Percentiles rank a stretch among this genome's conserved stretches.
Evolutionary conservation across 2,329 filamentous ascomycete genomes (phyloP).

Genomic region (Incumbomyces delicatus): DNA sequence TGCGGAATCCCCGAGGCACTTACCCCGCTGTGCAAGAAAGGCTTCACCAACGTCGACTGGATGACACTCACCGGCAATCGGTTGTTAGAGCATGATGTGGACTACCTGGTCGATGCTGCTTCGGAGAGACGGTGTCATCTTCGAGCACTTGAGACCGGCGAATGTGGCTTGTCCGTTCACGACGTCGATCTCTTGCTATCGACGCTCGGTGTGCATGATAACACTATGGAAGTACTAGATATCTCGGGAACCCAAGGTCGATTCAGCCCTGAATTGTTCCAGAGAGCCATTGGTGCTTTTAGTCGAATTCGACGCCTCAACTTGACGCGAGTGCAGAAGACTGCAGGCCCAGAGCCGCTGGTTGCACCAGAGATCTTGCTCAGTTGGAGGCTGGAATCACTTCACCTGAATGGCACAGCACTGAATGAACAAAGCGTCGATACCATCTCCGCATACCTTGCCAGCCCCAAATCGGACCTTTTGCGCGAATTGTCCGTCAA

Average conservation of each 20-base stretch:
- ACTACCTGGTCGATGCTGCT: constrained; percentile 56
- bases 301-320: constrained; percentile 56
- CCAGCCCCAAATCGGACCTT: constrained; percentile 49
- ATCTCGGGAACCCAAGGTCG: constrained; percentile 58
- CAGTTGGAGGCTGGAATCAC: constrained; percentile 57
- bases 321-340: constrained; percentile 54
- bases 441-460: constrained; percentile 55
- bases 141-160: constrained; percentile 57
- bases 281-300: constrained; percentile 57
- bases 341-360: constrained; percentile 53
- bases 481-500: constrained; percentile 55
- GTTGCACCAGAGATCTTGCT: constrained; percentile 56
- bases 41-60: constrained; percentile 62
- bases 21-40: constrained; percentile 56
- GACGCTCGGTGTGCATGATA: constrained; percentile 54
- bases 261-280: constrained; percentile 54
- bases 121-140: constrained; percentile 56
- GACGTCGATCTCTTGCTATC: constrained; percentile 51
- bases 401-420: constrained; percentile 54
- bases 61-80: constrained; percentile 58
- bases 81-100: constrained; percentile 61
- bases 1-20: constrained; percentile 62
- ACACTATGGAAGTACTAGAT: constrained; percentile 57
- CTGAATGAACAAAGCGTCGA: constrained; percentile 56
- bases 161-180: constrained; percentile 46